Evolutionary conservation across 768 basidiomycete species (phyloP).

Genomic region (Coprinopsis sp.): DNA sequence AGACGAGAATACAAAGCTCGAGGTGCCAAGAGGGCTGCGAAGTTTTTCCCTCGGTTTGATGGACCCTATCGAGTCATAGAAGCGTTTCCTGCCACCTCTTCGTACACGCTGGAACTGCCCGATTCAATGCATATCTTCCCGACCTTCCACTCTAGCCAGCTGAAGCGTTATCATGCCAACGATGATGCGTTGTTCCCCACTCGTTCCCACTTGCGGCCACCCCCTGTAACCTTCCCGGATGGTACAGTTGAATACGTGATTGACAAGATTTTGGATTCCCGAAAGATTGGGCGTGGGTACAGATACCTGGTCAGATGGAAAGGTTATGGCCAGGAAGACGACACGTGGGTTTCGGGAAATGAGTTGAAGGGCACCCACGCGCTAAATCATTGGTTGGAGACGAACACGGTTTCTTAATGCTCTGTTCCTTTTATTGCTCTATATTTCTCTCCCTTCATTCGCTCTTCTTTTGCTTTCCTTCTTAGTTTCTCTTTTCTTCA

Average conservation of each 20-base stretch:
- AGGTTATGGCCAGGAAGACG: conserved; percentile 25
- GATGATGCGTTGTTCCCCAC: neutral
- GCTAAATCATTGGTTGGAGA: too few species aligned
- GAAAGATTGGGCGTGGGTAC: conserved; percentile 18
- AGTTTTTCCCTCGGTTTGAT: conserved; percentile 38
- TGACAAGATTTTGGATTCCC: conserved; percentile 25
- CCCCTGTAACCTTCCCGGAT: conserved; percentile 4
- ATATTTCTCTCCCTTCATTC: too few species aligned
- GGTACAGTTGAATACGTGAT: conserved; percentile 15
- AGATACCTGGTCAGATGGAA: conserved; percentile 29
- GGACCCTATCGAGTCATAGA: conserved; percentile 19
- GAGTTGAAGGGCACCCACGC: too few species aligned
- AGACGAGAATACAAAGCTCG: conserved; percentile 24
- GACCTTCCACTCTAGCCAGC: conserved; percentile 29
- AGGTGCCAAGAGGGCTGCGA: conserved; percentile 28
- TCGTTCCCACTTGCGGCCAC: neutral
- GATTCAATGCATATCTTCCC: conserved; percentile 11
- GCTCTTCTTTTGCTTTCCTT: too few species aligned
- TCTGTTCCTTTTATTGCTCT: too few species aligned
- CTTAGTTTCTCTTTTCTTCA: too few species aligned
- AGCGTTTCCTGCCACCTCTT: conserved; percentile 13
- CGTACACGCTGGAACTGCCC: conserved; percentile 28
- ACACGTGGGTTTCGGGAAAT: too few species aligned
- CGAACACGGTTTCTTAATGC: too few species aligned
- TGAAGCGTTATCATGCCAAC: neutral